A percentile compares a stretch with the other conserved stretches of the same genome.
These are phyloP conservation scores for Termitomyces heimii DNA, from an alignment of 768 basidiomycete genomes.

Conservation along the genomic window DNA sequence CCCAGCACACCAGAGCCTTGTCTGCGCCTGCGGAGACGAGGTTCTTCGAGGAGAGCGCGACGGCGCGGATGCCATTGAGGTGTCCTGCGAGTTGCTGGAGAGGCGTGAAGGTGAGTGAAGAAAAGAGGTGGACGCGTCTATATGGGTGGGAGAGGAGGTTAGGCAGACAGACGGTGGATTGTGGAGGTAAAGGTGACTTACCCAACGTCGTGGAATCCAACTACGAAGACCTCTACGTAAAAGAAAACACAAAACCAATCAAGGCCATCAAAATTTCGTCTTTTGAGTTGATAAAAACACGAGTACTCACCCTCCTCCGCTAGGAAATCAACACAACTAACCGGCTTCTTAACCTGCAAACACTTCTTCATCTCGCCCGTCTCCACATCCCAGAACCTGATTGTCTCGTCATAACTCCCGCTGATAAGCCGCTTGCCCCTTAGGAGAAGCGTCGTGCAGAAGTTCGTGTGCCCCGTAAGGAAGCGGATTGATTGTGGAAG, in stretches of 20 bases:
- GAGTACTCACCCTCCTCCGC: slow-evolving; percentile 60
- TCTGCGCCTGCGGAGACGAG: slow-evolving; percentile 81
- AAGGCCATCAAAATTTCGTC: not conserved
- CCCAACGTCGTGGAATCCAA: slow-evolving; percentile 92
- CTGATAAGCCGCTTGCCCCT: slow-evolving; percentile 80
- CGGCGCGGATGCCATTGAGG: slow-evolving; percentile 85
- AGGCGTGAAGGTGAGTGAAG: slow-evolving; percentile 77
- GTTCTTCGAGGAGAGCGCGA: slow-evolving; percentile 79
- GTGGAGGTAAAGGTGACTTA: slow-evolving; percentile 23
- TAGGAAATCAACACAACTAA: slow-evolving; percentile 85
- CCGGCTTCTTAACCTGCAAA: slow-evolving; percentile 80
- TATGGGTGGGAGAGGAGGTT: not conserved
- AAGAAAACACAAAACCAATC: not conserved
- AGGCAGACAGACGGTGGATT: not conserved
- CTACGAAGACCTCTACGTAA: slow-evolving; percentile 74
- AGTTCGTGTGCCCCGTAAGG: slow-evolving; percentile 80
- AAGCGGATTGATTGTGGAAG: slow-evolving; percentile 74
- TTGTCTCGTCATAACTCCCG: slow-evolving; percentile 89
- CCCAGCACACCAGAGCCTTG: slow-evolving; percentile 81
- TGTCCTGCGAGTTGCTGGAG: slow-evolving; percentile 82
- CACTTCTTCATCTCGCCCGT: slow-evolving; percentile 63
- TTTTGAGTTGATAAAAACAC: not conserved
- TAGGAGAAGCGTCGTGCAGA: slow-evolving; percentile 77
- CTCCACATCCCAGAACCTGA: slow-evolving; percentile 86
- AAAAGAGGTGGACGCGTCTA: slow-evolving; percentile 85